Evolutionary conservation across 805 yeast species (phyloP), one percentile per base, ranked within the genome.

Genomic region (Ogataea methanolica): DNA sequence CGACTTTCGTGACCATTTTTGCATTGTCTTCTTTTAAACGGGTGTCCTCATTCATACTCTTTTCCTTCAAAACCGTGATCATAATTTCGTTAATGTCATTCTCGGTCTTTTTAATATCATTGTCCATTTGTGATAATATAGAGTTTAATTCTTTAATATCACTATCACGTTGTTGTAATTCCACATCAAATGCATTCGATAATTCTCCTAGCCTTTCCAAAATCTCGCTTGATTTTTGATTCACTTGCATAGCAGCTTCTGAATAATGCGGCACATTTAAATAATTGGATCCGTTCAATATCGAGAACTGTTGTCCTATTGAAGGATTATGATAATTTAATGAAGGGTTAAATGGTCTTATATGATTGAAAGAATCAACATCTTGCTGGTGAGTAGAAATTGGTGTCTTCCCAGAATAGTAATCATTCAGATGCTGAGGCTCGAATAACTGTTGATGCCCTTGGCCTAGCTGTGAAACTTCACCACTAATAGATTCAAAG

Each of bases 191-290:
- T 19, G 80, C 74, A 36, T 66, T 63, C 4, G 80, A 68, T 39
- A 78, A 67, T 17, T 69, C 73, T 15, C 68, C 66, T 47, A 80
- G 69, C n/a, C 76, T 69, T 17, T 73, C 76, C 21, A 76, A 53
- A 44, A 83, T 66, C n/a, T 79, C 74, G 45, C 70, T 68, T 1
- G 82, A 72, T 50, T 69, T 68, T 52, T 78, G 82, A 33, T 74
- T 69, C 6, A 78, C 79, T 41, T 72, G 73, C 55, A 77, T 74
- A 1, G 82, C 82, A 31, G 80, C 73, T 57, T 78, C 82, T 3
- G 82, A 73, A 15, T 67, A 62, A 57, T 74, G 80, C 0, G 78
- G 76, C 9, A 58, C 60, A 6, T 59, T 49, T 29, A 61, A 45
- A 35, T 53, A 58, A 35, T 51, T 53, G 2, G 56, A 51, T 8